Base-by-base conservation (phyloP, 495 filamentous ascomycete species). In the Aspergillus leporis region DNA sequence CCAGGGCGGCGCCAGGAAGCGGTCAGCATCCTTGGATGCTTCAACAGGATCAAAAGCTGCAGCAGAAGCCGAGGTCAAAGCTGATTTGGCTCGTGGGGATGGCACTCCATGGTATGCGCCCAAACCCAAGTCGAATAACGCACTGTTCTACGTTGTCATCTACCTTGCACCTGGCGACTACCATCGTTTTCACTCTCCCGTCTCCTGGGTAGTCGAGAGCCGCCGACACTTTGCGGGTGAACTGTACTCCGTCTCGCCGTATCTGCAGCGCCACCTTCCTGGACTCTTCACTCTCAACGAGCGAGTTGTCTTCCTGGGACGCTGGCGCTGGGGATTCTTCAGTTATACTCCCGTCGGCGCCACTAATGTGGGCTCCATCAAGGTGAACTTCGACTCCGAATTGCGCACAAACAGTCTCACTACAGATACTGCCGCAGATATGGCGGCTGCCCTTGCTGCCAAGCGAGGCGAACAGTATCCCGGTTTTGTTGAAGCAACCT, bases 151-250 rank as follows among this genome's bases (percentile, higher is more conserved):
- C 70, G 86, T 87, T 47, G 94, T 99, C 55, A 86, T 99, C 66
- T 99, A 99, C 75, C 85, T 99, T n/a, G 94, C 94, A 0, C 94
- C 94, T 0, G 94, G 94, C 25, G 94, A 99, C 74, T 99, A 99
- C 78, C 94, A 99, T 75, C 90, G 93, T 51, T 99, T 98, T 81
- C 94, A 99, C 74, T 94, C 90, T 4, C 94, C 94, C 0, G 86
- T 90, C 4, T 87, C 88, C 56, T 99, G 94, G 94, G 94, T 99
- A 1, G 93, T 90, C 34, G 89, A 96, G 72, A 85, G 83, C 64
- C 86, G 94, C 12, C 86, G 94, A 5, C 94, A 99, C 73, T 99
- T 99, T 72, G 92, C 94, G 9, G 94, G 94, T 25, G 94, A 99
- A 73, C 80, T 99, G 18, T 99, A 91, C 76, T 91, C 87, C 50